Evolutionary conservation across 192 early-diverging fungal genomes (phyloP).

Genomic region (Piromyces finnis): DNA sequence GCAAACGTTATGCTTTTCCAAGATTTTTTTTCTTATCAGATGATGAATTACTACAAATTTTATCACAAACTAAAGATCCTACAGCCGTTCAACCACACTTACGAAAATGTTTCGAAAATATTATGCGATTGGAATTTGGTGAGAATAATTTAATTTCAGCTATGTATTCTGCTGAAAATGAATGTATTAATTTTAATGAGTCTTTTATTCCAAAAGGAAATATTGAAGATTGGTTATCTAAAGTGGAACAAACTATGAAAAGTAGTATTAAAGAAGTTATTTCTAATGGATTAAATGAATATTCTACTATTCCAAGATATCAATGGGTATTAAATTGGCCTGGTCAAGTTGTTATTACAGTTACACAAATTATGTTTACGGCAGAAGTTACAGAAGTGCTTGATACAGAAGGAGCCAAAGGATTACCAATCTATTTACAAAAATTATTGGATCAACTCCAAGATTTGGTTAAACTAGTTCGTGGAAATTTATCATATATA

Average conservation of each 20-base stretch:
- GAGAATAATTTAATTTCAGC: slow-evolving; percentile 22
- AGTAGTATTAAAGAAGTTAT: slow-evolving; percentile 35
- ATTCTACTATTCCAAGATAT: slow-evolving; percentile 16
- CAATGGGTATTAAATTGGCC: slow-evolving; percentile 39
- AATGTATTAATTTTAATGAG: slow-evolving; percentile 22
- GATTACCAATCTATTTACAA: slow-evolving; percentile 15
- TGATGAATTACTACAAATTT: slow-evolving; percentile 38
- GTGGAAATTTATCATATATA: slow-evolving; percentile 32
- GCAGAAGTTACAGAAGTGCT: slow-evolving; percentile 35
- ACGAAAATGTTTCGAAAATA: slow-evolving; percentile 42
- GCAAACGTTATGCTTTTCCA: slow-evolving; percentile 35
- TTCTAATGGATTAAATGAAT: slow-evolving; percentile 20
- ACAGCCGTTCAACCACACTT: slow-evolving; percentile 41
- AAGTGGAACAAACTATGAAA: slow-evolving; percentile 33
- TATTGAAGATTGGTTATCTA: slow-evolving; percentile 36
- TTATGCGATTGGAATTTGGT: slow-evolving; percentile 28
- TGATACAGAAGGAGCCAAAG: slow-evolving; percentile 11
- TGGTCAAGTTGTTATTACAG: slow-evolving; percentile 30
- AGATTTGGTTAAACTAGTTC: slow-evolving; percentile 28
- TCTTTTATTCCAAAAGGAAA: slow-evolving; percentile 39
- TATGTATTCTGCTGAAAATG: slow-evolving; percentile 41
- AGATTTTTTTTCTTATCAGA: slow-evolving; percentile 42
- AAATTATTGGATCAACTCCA: slow-evolving; percentile 24
- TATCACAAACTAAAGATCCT: slow-evolving; percentile 43
- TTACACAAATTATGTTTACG: slow-evolving; percentile 35